phyloP scores from a whole-genome alignment of 2,329 filamentous ascomycete species.

The Metarhizium humberi region DNA sequence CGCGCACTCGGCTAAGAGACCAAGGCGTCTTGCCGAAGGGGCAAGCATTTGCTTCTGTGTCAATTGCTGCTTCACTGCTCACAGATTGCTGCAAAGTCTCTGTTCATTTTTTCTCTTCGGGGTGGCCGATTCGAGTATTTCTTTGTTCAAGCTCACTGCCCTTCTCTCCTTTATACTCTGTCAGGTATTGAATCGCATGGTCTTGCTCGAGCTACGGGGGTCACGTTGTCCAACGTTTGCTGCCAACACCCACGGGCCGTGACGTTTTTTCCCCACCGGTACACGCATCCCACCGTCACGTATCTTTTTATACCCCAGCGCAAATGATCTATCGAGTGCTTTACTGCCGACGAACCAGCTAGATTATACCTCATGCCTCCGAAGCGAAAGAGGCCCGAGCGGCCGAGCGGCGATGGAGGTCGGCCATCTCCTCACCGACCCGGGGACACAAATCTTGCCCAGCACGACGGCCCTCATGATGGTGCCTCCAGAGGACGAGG shows the following conservation, averaged over 20 bases:
- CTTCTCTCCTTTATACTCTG: neutral
- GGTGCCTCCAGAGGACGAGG: conserved; percentile 35
- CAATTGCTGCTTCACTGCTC: neutral
- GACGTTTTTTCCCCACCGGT: neutral
- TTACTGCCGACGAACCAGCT: conserved; percentile 2
- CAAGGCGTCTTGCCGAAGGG: neutral
- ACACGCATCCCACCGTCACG: neutral
- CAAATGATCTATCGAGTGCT: conserved; percentile 19
- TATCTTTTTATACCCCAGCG: conserved; percentile 3
- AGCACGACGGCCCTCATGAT: conserved; percentile 46
- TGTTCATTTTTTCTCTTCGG: neutral
- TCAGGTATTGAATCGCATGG: neutral
- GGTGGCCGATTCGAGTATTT: neutral
- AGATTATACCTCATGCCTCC: conserved; percentile 38
- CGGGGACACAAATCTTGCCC: conserved; percentile 42
- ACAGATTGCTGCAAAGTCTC: neutral
- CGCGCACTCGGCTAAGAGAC: neutral
- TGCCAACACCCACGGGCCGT: neutral
- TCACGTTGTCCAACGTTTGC: neutral
- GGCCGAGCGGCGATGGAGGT: conserved; percentile 36
- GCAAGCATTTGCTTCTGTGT: neutral
- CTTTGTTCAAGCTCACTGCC: neutral
- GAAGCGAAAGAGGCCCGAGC: conserved; percentile 50
- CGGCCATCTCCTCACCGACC: conserved; percentile 56
- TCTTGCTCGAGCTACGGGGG: neutral